phyloP scores from a whole-genome alignment of 148 eudicot species.

The Dysphania ambrosioides region DNA sequence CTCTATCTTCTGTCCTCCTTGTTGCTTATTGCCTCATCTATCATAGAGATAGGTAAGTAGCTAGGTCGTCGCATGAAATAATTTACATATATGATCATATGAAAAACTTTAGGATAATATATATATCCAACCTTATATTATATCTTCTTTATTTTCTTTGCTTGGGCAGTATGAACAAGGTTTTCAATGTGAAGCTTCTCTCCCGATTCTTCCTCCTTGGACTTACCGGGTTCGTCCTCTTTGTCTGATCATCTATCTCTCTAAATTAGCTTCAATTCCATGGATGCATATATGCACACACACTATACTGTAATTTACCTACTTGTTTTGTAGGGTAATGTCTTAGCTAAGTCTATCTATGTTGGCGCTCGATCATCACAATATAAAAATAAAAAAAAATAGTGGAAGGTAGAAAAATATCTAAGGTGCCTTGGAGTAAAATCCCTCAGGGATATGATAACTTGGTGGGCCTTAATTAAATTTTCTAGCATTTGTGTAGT shows the following conservation, averaged over 20 bases:
- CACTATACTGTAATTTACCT: neutral
- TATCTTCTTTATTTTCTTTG: neutral
- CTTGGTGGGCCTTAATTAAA: neutral
- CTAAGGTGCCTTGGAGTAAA: too few relatives aligned
- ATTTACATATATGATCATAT: neutral
- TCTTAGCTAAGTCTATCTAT: neutral
- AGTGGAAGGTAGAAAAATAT: neutral
- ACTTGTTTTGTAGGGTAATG: neutral
- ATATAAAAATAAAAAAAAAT: neutral
- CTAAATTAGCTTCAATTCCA: too few relatives aligned
- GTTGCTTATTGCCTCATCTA: conserved; percentile 43
- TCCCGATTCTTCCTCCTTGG: conserved; percentile 60
- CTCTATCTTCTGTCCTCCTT: conserved; percentile 55
- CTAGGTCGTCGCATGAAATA: neutral
- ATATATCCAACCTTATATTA: too few relatives aligned
- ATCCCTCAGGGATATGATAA: too few relatives aligned
- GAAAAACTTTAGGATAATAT: neutral
- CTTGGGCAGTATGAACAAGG: conserved; percentile 36
- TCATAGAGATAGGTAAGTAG: conserved; percentile 41
- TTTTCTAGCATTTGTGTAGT: neutral
- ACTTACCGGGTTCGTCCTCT: conserved; percentile 59
- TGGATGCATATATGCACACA: neutral
- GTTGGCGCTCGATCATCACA: neutral
- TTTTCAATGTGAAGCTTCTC: conserved; percentile 39
- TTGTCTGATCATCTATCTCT: neutral